A percentile compares a stretch with the other conserved stretches of the same genome.
Evolutionary conservation across 371 early-diverging fungal species (phyloP).

Genomic region (Syncephalastrum racemosum): DNA sequence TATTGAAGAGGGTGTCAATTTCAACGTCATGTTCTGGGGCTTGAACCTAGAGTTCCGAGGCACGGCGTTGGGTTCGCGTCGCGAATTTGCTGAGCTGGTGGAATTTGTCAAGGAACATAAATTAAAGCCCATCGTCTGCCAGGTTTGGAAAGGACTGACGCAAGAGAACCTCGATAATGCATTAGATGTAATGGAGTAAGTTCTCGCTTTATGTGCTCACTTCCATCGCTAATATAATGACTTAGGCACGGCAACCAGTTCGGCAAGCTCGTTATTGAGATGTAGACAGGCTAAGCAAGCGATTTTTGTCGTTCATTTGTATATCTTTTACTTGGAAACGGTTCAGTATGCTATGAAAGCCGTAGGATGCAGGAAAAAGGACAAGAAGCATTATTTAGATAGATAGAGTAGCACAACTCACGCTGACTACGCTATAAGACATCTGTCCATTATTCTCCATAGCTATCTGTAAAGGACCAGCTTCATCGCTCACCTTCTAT

Average conservation of each 20-base stretch:
- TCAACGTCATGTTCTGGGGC: constrained; percentile 44
- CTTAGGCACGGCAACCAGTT: constrained; percentile 3
- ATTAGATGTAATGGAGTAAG: constrained; percentile 36
- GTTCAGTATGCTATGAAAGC: too few relatives aligned
- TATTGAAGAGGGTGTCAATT: constrained; percentile 23
- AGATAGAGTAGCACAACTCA: too few relatives aligned
- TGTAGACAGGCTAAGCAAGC: too few relatives aligned
- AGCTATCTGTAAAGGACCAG: too few relatives aligned
- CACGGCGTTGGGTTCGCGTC: constrained; percentile 65
- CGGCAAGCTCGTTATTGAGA: constrained; percentile 11
- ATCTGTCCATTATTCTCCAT: too few relatives aligned
- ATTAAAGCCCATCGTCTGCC: constrained; percentile 60
- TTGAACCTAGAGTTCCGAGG: constrained; percentile 62
- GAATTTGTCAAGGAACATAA: constrained; percentile 55
- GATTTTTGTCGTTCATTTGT: too few relatives aligned
- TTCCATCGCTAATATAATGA: neutral
- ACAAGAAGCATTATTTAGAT: too few relatives aligned
- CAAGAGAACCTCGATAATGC: constrained; percentile 33
- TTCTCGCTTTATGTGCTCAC: too few relatives aligned
- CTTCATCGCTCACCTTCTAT: too few relatives aligned
- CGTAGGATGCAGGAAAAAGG: too few relatives aligned
- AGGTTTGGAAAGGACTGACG: constrained; percentile 55
- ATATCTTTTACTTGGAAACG: too few relatives aligned
- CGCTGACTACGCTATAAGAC: too few relatives aligned
- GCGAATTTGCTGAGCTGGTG: constrained; percentile 65